Evolutionary conservation across 1,284 basidiomycete genomes (phyloP), one percentile per base, ranked within the genome.

Genomic region (Sporisorium exsertum): DNA sequence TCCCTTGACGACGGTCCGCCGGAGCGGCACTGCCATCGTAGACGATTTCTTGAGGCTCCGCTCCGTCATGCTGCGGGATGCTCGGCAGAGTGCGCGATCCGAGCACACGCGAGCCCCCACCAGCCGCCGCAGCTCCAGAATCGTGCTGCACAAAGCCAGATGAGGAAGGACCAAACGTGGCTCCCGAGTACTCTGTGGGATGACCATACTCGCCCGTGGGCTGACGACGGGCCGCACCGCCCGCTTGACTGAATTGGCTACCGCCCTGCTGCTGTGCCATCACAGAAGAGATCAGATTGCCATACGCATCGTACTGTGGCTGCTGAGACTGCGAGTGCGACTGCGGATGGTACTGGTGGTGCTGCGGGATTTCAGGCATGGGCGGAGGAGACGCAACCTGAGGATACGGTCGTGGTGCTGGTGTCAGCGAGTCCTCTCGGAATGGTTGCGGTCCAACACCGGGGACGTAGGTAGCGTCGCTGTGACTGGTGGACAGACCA

Each of bases 401-500:
- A 26, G 72, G 64, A 37, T 75, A 75, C 4, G 72, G 43, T 32
- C 67, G 67, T 20, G 72, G 64, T 26, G 67, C 61, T 16, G 67
- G 64, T n/a, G 50, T 62, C 52, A 63, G 56, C 47, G 63, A 61
- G 24, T 37, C 72, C 13, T 81, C 74, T 26, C 74, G 77, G 52
- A 72, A 81, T 1, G 79, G 79, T 57, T 81, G 79, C n/a, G 79
- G 79, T 6, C 79, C 79, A 42, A 66, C 58, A 29, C 74, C 77
- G 8, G 79, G 79, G 9, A 70, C 56, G 58, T 81, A 79, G 18
- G 59, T 64, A 8, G 69, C 58, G 22, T 72, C 69, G 29, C 49
- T 58, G 22, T 56, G 60, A 16, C 64, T 58, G 24, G 61, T 49
- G 13, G 71, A 63, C 45, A 67, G 45, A 15, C 53, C 51, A 29